Evolutionary conservation across 768 basidiomycete species (phyloP).

Genomic region (Panaeolus cyanescens): DNA sequence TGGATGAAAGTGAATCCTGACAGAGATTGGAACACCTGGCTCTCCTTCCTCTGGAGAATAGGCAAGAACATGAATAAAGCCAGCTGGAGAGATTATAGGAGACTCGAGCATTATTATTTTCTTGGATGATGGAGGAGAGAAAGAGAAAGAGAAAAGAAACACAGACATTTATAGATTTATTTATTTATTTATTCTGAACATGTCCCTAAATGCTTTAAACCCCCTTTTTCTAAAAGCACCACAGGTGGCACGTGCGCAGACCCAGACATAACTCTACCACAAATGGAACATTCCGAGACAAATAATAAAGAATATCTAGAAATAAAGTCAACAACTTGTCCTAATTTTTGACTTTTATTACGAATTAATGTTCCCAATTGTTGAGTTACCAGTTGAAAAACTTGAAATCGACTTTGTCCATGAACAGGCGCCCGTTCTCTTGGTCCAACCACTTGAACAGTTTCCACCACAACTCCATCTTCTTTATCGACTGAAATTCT

Average conservation of each 20-base stretch:
- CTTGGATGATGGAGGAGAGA: not conserved
- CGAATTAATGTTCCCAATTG: slow-evolving; percentile 64
- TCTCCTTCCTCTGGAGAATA: slow-evolving; percentile 69
- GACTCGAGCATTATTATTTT: slow-evolving; percentile 8
- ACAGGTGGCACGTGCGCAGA: slow-evolving; percentile 78
- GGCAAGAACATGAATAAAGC: slow-evolving; percentile 64
- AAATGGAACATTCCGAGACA: slow-evolving; percentile 57
- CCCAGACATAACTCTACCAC: slow-evolving; percentile 64
- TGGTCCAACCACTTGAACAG: slow-evolving; percentile 70
- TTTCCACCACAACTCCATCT: slow-evolving; percentile 53
- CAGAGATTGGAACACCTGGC: slow-evolving; percentile 61
- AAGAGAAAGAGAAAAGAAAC: slow-evolving; percentile 10
- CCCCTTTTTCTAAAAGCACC: slow-evolving; percentile 51
- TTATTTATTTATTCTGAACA: not conserved
- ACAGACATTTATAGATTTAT: not conserved
- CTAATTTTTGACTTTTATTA: slow-evolving; percentile 52
- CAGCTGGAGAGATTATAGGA: slow-evolving; percentile 46
- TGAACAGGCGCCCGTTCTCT: slow-evolving; percentile 66
- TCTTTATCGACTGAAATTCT: slow-evolving; percentile 40
- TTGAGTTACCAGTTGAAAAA: slow-evolving; percentile 68
- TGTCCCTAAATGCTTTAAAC: slow-evolving; percentile 51
- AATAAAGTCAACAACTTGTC: slow-evolving; percentile 47
- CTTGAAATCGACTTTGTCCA: slow-evolving; percentile 65
- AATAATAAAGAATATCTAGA: slow-evolving; percentile 61
- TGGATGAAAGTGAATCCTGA: slow-evolving; percentile 61